Conservation (phyloP, 139 green algal genomes). For the Volvox reticuliferus region DNA sequence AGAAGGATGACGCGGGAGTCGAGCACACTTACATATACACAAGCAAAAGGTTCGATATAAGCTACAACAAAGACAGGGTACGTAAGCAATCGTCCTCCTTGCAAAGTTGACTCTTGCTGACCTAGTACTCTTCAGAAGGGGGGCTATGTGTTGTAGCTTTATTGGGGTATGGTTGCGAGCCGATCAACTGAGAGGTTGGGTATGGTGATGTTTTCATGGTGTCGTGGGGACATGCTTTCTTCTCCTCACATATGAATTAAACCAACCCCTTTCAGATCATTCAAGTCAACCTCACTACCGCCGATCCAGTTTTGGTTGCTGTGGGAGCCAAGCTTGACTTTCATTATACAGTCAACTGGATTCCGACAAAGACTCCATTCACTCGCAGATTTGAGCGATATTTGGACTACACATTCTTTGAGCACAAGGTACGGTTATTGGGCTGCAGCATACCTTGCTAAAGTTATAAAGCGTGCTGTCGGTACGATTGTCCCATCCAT, state of each 20-base stretch:
- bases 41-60: conserved; percentile 94
- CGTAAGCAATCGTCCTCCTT: background rate
- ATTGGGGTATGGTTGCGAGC: too few species aligned
- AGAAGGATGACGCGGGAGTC: conserved; percentile 58
- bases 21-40: conserved; percentile 91
- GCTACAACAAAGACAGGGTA: conserved; percentile 93
- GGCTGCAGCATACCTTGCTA: background rate
- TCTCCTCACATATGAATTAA: background rate
- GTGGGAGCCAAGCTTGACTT: conserved; percentile 84
- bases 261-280: conserved; percentile 84
- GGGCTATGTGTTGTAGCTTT: too few species aligned
- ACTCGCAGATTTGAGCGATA: conserved; percentile 95
- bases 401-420: conserved; percentile 98
- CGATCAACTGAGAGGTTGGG: too few species aligned
- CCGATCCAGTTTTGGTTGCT: conserved; percentile 74
- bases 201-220: too few species aligned
- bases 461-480: too few species aligned
- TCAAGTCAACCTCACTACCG: conserved; percentile 94
- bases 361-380: conserved; percentile 80
- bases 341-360: conserved; percentile 92
- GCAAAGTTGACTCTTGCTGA: background rate
- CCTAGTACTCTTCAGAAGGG: background rate
- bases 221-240: too few species aligned
- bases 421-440: conserved; percentile 87
- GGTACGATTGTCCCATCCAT: too few species aligned